phyloP scores from a whole-genome alignment of 805 yeast species.

The Crinitomyces ghanaensis region DNA sequence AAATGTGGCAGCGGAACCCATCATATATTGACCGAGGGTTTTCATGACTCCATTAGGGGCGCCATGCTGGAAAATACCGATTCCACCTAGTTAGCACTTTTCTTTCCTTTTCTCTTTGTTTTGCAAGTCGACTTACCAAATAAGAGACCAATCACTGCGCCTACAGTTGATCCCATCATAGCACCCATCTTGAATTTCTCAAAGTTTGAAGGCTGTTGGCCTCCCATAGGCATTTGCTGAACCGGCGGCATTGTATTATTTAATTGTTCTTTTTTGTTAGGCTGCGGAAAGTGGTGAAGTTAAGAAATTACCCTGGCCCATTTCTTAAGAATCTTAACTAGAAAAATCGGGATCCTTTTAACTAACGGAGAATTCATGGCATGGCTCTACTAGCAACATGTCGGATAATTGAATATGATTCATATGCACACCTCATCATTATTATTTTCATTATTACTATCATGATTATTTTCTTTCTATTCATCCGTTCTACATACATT shows the following conservation, averaged over 20 bases:
- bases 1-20: constrained; percentile 93
- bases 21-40: constrained; percentile 91
- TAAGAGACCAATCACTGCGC: constrained; percentile 88
- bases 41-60: constrained; percentile 97
- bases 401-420: too few relatives aligned
- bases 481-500: too few relatives aligned
- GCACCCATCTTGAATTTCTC: constrained; percentile 98
- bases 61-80: constrained; percentile 81
- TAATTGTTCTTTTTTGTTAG: too few relatives aligned
- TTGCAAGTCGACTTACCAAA: constrained; percentile 43
- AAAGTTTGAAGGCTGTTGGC: constrained; percentile 59
- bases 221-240: constrained; percentile 17
- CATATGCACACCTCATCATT: too few relatives aligned
- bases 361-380: too few relatives aligned
- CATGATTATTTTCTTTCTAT: too few relatives aligned
- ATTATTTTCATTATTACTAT: too few relatives aligned
- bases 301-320: too few relatives aligned
- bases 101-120: background rate
- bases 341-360: too few relatives aligned
- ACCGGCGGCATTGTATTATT: constrained; percentile 23
- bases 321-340: too few relatives aligned
- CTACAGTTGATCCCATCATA: constrained; percentile 87
- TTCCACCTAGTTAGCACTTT: constrained; percentile 36
- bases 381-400: too few relatives aligned
- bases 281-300: too few relatives aligned